Percentiles rank a stretch among this genome's conserved stretches.
Evolutionary conservation across 2,329 filamentous ascomycete species (phyloP).

Genomic region (Diaporthe sp.): DNA sequence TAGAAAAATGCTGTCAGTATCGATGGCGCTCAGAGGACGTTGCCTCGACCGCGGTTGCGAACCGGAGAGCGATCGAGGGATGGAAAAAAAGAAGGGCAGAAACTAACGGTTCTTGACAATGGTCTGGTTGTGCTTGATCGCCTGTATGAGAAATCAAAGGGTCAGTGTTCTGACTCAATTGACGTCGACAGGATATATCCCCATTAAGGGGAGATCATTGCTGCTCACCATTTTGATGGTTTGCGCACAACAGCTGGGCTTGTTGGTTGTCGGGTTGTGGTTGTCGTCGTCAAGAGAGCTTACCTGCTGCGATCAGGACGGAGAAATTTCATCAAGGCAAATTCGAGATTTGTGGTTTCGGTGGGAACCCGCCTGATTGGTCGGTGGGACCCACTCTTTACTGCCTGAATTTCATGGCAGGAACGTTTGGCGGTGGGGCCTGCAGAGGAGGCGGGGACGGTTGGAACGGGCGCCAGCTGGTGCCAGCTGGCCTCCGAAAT

Average conservation of each 20-base stretch:
- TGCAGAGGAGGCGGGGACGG: background rate
- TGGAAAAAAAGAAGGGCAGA: conserved; percentile 41
- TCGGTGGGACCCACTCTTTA: background rate
- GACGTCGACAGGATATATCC: conserved; percentile 38
- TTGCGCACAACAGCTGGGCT: conserved; percentile 61
- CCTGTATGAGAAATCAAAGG: conserved; percentile 65
- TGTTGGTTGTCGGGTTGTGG: conserved; percentile 35
- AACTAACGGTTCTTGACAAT: conserved; percentile 93
- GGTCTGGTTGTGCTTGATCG: conserved; percentile 99
- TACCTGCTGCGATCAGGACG: conserved; percentile 24
- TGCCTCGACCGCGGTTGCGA: conserved; percentile 43
- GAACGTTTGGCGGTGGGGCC: background rate
- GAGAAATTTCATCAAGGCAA: conserved; percentile 40
- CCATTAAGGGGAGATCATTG: conserved; percentile 24
- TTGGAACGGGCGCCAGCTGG: background rate
- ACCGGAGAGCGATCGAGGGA: conserved; percentile 43
- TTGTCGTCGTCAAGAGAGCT: conserved; percentile 40
- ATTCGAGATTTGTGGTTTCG: conserved; percentile 41
- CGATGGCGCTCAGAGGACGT: background rate
- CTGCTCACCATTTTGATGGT: conserved; percentile 67
- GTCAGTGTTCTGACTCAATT: conserved; percentile 49
- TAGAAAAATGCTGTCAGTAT: conserved; percentile 63
- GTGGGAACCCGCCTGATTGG: conserved; percentile 41
- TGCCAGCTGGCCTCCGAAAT: background rate
- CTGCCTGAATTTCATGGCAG: conserved; percentile 23